These are phyloP conservation scores for Hericium coralloides DNA, from an alignment of 768 basidiomycete genomes.

Conservation along the genomic window DNA sequence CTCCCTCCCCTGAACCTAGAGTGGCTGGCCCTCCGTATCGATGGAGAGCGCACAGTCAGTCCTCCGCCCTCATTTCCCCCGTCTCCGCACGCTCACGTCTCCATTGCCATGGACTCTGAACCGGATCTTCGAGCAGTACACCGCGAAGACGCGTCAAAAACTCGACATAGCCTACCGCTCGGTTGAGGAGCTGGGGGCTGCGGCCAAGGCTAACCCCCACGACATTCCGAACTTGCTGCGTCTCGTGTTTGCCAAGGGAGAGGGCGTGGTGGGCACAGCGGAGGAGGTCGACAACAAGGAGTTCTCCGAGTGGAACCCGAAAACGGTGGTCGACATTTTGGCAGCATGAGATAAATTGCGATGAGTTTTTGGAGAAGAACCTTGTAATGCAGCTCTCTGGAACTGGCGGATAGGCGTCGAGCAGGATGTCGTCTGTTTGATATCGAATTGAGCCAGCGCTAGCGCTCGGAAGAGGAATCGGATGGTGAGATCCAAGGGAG, in stretches of 20 bases:
- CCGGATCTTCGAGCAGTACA: constrained; percentile 3
- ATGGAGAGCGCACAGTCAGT: not conserved
- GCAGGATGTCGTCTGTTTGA: not conserved
- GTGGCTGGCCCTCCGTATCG: not conserved
- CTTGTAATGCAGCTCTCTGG: not conserved
- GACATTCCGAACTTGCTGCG: not conserved
- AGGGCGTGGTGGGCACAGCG: not conserved
- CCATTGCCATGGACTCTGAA: constrained; percentile 4
- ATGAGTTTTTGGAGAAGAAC: not conserved
- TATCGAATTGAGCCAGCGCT: too few relatives aligned
- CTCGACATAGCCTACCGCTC: not conserved
- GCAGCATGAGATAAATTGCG: not conserved
- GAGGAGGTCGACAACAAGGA: not conserved
- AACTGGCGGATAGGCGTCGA: not conserved
- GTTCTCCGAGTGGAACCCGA: not conserved
- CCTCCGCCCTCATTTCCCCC: not conserved
- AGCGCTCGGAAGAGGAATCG: not conserved
- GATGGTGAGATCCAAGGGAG: not conserved
- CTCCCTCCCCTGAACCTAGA: not conserved
- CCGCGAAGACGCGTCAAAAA: not conserved
- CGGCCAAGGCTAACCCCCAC: not conserved
- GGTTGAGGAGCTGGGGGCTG: not conserved
- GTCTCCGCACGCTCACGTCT: not conserved
- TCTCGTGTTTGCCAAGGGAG: not conserved
- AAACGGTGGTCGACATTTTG: not conserved